phyloP scores from a whole-genome alignment of 2,329 filamentous ascomycete species.

The Diatrype stigma region DNA sequence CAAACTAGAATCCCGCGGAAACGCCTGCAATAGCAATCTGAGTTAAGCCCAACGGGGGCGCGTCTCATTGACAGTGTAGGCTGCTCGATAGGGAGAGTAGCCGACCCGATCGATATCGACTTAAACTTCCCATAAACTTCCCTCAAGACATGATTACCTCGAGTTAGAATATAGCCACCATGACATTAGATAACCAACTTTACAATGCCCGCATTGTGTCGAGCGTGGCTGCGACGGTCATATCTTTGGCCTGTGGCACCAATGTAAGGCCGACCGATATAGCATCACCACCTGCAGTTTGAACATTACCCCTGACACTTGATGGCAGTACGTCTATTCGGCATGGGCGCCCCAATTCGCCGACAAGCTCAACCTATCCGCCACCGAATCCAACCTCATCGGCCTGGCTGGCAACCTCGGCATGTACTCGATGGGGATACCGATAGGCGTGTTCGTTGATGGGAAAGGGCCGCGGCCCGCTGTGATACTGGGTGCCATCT shows the following conservation, averaged over 20 bases:
- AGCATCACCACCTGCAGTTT: constrained; percentile 1
- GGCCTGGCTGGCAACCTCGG: constrained; percentile 82
- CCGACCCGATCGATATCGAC: background rate
- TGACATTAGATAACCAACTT: constrained; percentile 45
- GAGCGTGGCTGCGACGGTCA: constrained; percentile 77
- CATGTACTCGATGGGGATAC: constrained; percentile 90
- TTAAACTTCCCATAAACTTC: background rate
- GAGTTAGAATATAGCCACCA: constrained; percentile 15
- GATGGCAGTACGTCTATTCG: constrained; percentile 84
- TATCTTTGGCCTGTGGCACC: constrained; percentile 86
- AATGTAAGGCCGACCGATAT: constrained; percentile 67
- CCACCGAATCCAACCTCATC: constrained; percentile 91
- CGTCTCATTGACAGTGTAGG: background rate
- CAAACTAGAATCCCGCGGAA: too few relatives aligned
- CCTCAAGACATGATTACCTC: background rate
- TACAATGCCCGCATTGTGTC: constrained; percentile 70
- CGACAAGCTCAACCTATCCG: constrained; percentile 76
- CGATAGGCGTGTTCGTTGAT: constrained; percentile 85
- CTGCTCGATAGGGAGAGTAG: background rate
- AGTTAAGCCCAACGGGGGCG: background rate
- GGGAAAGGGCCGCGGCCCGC: constrained; percentile 73
- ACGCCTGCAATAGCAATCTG: too few relatives aligned
- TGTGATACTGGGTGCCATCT: constrained; percentile 68
- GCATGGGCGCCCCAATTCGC: constrained; percentile 97
- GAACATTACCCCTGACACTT: constrained; percentile 3